A percentile compares a stretch with the other conserved stretches of the same genome.
These are phyloP conservation scores for Pythium folliculosum DNA, from an alignment of 352 stramenopile species.

Conservation along the genomic window DNA sequence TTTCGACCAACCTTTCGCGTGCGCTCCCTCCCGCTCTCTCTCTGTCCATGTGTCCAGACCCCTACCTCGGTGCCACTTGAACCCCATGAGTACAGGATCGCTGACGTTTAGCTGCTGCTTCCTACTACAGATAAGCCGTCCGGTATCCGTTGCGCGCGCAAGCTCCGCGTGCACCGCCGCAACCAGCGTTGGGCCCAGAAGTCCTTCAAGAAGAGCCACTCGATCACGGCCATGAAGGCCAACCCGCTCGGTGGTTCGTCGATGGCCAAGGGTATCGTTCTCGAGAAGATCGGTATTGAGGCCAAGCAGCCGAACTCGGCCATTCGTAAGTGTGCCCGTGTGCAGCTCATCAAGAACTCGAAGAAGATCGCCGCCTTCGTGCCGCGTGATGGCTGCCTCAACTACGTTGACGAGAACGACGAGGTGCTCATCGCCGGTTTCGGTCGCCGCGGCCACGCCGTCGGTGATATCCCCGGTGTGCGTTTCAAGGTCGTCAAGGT, in stretches of 20 bases:
- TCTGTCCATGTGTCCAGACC: neutral
- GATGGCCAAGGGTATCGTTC: constrained; percentile 99
- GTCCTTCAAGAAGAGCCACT: constrained; percentile 99
- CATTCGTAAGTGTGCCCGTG: constrained; percentile 99
- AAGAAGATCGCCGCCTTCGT: constrained; percentile 99
- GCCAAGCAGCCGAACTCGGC: constrained; percentile 99
- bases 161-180: constrained; percentile 98
- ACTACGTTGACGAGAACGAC: constrained; percentile 99
- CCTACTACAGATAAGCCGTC: constrained; percentile 94
- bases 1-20: no score
- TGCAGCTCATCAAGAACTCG: constrained; percentile 99
- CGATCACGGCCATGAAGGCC: constrained; percentile 99
- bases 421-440: constrained; percentile 99
- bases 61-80: neutral
- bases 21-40: no score
- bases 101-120: neutral
- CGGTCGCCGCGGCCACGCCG: constrained; percentile 98
- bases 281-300: constrained; percentile 99
- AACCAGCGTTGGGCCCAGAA: constrained; percentile 98
- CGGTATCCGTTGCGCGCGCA: constrained; percentile 99
- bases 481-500: constrained; percentile 99
- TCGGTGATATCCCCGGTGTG: constrained; percentile 99
- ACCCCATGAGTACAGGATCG: neutral
- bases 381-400: constrained; percentile 99
- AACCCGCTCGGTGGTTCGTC: constrained; percentile 99